A percentile compares a stretch with the other conserved stretches of the same genome.
These are phyloP conservation scores for Orbilia javanica DNA, from an alignment of 2,329 filamentous ascomycete species.

Conservation along the genomic window DNA sequence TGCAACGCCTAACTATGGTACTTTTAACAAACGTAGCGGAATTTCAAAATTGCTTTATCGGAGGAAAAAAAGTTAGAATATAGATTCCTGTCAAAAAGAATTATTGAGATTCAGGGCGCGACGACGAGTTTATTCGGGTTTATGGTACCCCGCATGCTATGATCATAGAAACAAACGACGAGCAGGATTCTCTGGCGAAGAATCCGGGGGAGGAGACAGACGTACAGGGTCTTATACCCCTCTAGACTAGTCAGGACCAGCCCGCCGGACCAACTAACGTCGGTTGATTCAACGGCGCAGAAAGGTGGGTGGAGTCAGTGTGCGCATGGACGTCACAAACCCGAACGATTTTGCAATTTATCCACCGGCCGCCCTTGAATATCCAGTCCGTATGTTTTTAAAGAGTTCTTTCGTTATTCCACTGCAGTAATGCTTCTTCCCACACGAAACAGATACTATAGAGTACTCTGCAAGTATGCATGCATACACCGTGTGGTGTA, in stretches of 20 bases:
- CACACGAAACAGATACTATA: slow-evolving; percentile 10
- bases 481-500: not conserved
- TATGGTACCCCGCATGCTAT: slow-evolving; percentile 28
- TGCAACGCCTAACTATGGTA: not conserved
- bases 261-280: not conserved
- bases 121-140: slow-evolving; percentile 17
- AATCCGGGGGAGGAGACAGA: slow-evolving; percentile 25
- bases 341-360: slow-evolving; percentile 7
- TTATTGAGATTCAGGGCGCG: not conserved
- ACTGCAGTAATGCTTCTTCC: slow-evolving; percentile 1
- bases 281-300: slow-evolving; percentile 5
- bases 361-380: not conserved
- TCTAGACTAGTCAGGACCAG: not conserved
- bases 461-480: not conserved
- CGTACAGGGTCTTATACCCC: slow-evolving; percentile 52
- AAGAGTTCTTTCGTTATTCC: slow-evolving; percentile 8
- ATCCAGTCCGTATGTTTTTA: not conserved
- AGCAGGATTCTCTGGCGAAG: slow-evolving; percentile 2
- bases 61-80: not conserved
- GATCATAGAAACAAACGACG: slow-evolving; percentile 34
- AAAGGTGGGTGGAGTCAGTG: slow-evolving; percentile 29
- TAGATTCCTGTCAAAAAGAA: not conserved
- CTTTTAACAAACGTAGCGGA: not conserved
- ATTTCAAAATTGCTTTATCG: not conserved
- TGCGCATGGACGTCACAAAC: slow-evolving; percentile 19